Percentiles rank a stretch among this genome's conserved stretches.
phyloP scores from a whole-genome alignment of 2,329 filamentous ascomycete species.

The Colletotrichum chrysophilum region DNA sequence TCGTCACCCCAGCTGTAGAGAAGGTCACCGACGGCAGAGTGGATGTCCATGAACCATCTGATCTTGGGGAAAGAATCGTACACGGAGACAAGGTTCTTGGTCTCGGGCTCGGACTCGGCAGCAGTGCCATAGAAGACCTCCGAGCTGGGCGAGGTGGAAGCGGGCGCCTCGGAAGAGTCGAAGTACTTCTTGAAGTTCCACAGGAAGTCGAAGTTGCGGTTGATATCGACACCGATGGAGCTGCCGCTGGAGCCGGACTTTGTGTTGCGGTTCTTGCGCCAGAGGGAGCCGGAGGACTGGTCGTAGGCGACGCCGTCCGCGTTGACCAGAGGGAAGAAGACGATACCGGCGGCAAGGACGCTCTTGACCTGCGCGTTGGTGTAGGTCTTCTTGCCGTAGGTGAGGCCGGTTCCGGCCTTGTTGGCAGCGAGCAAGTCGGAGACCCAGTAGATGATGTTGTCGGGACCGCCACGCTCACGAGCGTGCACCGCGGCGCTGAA shows the following conservation, averaged over 20 bases:
- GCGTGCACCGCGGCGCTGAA: slow-evolving; percentile 61
- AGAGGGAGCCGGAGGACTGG: slow-evolving; percentile 53
- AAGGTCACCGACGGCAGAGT: slow-evolving; percentile 51
- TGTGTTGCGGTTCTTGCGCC: slow-evolving; percentile 61
- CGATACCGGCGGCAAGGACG: slow-evolving; percentile 57
- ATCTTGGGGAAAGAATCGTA: slow-evolving; percentile 51
- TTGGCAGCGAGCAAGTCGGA: slow-evolving; percentile 61
- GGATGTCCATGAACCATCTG: slow-evolving; percentile 56
- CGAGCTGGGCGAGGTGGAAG: slow-evolving; percentile 39
- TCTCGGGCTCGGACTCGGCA: slow-evolving; percentile 54
- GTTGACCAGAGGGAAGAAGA: slow-evolving; percentile 58
- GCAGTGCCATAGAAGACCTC: slow-evolving; percentile 50
- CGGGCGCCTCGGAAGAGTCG: slow-evolving; percentile 37
- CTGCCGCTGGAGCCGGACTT: neutral
- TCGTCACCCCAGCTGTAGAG: slow-evolving; percentile 58
- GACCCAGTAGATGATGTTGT: slow-evolving; percentile 63
- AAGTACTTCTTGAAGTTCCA: slow-evolving; percentile 58
- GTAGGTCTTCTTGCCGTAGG: slow-evolving; percentile 57
- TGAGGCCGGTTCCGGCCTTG: slow-evolving; percentile 51
- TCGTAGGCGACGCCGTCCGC: slow-evolving; percentile 60
- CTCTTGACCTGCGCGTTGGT: slow-evolving; percentile 55
- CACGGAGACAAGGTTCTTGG: slow-evolving; percentile 51
- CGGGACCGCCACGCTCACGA: slow-evolving; percentile 61
- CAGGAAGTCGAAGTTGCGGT: slow-evolving; percentile 63
- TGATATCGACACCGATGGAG: slow-evolving; percentile 55